Percentiles rank a stretch among this genome's conserved stretches.
Evolutionary conservation across 805 yeast genomes (phyloP).

Genomic region (Zygoascus biomembranicola): DNA sequence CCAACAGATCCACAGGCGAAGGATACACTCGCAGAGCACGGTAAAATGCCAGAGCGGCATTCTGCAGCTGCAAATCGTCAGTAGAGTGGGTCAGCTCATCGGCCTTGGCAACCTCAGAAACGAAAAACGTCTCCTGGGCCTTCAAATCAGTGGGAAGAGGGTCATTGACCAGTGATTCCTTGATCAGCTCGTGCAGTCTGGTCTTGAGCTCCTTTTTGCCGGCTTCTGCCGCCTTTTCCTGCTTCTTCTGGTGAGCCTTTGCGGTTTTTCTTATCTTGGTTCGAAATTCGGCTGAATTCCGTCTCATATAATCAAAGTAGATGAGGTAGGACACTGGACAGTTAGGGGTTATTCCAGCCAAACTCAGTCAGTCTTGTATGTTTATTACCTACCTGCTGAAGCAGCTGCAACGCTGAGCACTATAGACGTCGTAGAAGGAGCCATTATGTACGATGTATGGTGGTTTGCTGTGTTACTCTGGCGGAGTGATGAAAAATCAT

Average conservation of each 20-base stretch:
- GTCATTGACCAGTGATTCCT: conserved; percentile 53
- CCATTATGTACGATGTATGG: neutral
- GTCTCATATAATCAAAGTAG: conserved; percentile 89
- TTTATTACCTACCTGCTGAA: conserved; percentile 19
- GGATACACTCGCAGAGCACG: conserved; percentile 91
- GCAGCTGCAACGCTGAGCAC: conserved; percentile 25
- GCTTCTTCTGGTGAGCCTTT: conserved; percentile 50
- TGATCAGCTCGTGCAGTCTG: conserved; percentile 52
- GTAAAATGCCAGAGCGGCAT: conserved; percentile 86
- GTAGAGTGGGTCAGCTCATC: conserved; percentile 71
- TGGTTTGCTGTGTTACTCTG: neutral
- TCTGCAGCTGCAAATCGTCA: conserved; percentile 43
- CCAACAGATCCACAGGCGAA: conserved; percentile 84
- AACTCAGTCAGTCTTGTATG: neutral
- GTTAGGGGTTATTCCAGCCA: neutral
- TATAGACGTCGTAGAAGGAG: conserved; percentile 26
- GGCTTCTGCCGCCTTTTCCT: conserved; percentile 48
- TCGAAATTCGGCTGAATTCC: conserved; percentile 77
- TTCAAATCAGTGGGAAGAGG: conserved; percentile 67
- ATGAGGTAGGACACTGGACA: conserved; percentile 48
- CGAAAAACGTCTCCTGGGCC: conserved; percentile 71
- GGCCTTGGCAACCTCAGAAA: conserved; percentile 76
- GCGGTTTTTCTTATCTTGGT: conserved; percentile 57
- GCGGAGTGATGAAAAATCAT: neutral
- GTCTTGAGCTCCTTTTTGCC: conserved; percentile 50